Evolutionary conservation across 305 asterid genomes (phyloP).

Genomic region (Petunia hybrid): DNA sequence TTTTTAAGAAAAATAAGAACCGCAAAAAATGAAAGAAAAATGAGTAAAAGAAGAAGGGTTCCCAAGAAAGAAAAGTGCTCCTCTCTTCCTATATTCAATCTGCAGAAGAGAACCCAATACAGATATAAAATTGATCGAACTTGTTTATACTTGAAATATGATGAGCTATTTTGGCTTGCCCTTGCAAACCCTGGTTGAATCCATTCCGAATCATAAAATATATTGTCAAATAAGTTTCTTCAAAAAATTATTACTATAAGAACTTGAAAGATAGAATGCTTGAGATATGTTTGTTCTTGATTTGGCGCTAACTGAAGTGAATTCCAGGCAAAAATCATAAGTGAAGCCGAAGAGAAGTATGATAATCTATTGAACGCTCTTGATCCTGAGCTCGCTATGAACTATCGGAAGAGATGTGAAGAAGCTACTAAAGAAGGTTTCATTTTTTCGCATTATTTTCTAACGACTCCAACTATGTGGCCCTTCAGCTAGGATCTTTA

Average conservation of each 20-base stretch:
- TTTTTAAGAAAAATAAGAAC: no score
- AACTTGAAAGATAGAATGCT: background rate
- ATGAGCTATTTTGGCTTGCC: background rate
- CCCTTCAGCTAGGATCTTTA: background rate
- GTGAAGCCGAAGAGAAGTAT: slow-evolving; percentile 83
- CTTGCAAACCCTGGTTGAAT: background rate
- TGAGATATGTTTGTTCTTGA: slow-evolving; percentile 11
- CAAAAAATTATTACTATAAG: background rate
- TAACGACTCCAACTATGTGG: background rate
- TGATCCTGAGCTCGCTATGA: slow-evolving; percentile 59
- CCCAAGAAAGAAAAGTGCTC: no score
- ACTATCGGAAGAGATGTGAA: slow-evolving; percentile 81
- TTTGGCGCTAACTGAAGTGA: background rate
- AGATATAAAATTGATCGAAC: background rate
- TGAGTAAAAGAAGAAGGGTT: no score
- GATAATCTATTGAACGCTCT: slow-evolving; percentile 57
- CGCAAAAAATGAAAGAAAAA: no score
- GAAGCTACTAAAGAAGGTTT: slow-evolving; percentile 95
- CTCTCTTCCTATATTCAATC: background rate
- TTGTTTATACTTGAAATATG: background rate
- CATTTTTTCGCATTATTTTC: background rate
- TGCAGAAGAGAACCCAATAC: background rate
- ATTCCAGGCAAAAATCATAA: slow-evolving; percentile 68
- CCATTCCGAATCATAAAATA: background rate
- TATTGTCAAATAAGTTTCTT: background rate